A percentile compares a stretch with the other conserved stretches of the same genome.
Evolutionary conservation across 2,329 filamentous ascomycete genomes (phyloP).

Genomic region (Fusarium dimerum): DNA sequence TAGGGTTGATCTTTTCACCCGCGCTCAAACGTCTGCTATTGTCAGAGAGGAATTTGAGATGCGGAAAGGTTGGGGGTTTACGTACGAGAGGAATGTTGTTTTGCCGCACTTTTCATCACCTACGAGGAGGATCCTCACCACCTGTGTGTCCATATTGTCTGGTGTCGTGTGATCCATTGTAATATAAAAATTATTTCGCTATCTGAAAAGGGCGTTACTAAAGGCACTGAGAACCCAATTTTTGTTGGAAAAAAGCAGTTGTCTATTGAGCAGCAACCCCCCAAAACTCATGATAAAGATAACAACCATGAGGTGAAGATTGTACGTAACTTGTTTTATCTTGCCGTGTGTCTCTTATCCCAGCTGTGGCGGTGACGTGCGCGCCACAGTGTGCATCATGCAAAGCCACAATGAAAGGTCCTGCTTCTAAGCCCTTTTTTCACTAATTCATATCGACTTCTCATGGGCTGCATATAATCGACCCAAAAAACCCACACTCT

Average conservation of each 20-base stretch:
- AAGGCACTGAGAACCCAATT: not conserved
- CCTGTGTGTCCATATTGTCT: conserved; percentile 47
- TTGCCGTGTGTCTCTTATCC: not conserved
- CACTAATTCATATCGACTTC: conserved; percentile 12
- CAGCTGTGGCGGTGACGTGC: conserved; percentile 14
- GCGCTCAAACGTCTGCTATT: conserved; percentile 52
- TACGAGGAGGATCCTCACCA: conserved; percentile 57
- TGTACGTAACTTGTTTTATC: conserved; percentile 28
- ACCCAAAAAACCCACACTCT: conserved; percentile 26
- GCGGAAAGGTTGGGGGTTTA: conserved; percentile 23
- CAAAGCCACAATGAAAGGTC: conserved; percentile 22
- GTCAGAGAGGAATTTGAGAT: conserved; percentile 7
- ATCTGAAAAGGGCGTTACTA: too few relatives aligned
- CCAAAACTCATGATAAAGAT: conserved; percentile 1
- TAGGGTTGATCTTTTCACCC: conserved; percentile 42
- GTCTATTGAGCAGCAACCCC: not conserved
- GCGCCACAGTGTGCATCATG: not conserved
- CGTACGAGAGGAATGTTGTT: conserved; percentile 62
- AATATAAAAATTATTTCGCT: too few relatives aligned
- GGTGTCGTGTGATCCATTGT: not conserved
- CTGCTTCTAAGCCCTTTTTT: conserved; percentile 25
- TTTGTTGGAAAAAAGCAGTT: not conserved
- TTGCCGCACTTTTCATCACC: conserved; percentile 62
- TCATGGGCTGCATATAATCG: conserved; percentile 26
- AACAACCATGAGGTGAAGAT: conserved; percentile 19